Evolutionary conservation across 2,329 filamentous ascomycete species (phyloP), one percentile per base, ranked within the genome.

Genomic region (Penicillium brevicompactum): DNA sequence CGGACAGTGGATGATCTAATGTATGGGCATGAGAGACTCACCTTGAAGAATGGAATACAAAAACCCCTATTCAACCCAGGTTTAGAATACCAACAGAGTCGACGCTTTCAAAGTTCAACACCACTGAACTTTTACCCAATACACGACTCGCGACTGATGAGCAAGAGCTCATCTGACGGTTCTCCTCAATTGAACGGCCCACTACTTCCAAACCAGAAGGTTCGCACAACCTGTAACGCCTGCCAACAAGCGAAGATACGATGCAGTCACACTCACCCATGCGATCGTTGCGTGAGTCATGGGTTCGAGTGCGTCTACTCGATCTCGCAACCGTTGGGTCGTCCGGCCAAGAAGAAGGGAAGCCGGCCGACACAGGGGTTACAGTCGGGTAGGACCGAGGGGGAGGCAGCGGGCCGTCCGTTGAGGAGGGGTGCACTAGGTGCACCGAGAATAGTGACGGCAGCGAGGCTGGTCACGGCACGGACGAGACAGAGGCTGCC

Each of bases 231-330:
- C 7, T 74, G 71, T 60, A 73, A 74, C 52, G 70, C 71, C n/a
- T 74, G 71, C 22, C 71, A 74, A 44, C 70, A 72, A 50, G 71
- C 71, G 9, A 74, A 74, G 38, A 73, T 74, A 14, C 67, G 71
- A 7, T 74, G 71, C 62, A 70, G 71, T 22, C 71, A 74, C 55
- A 49, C 71, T 21, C 69, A 69, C 7, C 67, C 70, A 1, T 74
- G 71, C 55, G 66, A 65, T 14, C 59, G 71, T 31, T 74, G 71
- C 31, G 67, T 67, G 44, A 71, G 70, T 32, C 70, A 74, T 16
- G 68, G 70, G 18, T 67, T 72, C 4, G 60, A 65, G 4, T 74
- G 71, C 30, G 59, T 74, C 21, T 74, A 74, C 50, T 73, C 71
- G 43, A 66, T 74, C 40, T 74, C 71, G 8, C 62, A 70, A 10